Evolutionary conservation across 129 eudicot genomes (phyloP).

Genomic region (Centaurea solstitialis): DNA sequence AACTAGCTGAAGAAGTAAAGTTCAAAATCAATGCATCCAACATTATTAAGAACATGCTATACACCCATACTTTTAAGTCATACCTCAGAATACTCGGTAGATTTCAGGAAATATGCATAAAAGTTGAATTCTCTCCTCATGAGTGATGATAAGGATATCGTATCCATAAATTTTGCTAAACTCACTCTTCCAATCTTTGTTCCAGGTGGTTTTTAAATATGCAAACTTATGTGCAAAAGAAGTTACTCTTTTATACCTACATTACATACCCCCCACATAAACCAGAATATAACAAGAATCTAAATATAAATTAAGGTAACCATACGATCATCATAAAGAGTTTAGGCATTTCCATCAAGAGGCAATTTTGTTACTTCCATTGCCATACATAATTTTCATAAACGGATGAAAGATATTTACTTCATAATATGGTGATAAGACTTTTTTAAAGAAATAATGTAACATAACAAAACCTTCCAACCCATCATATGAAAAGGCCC

Average conservation of each 20-base stretch:
- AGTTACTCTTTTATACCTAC: not conserved
- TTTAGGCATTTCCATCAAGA: not conserved
- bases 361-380: not conserved
- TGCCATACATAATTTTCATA: not conserved
- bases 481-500: not conserved
- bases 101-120: not conserved
- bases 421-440: not conserved
- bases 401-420: not conserved
- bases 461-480: not conserved
- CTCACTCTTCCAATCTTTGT: too few species aligned
- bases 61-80: not conserved
- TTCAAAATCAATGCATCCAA: not conserved
- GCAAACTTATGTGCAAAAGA: not conserved
- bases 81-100: not conserved
- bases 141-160: too few species aligned
- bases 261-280: not conserved
- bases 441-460: not conserved
- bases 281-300: not conserved
- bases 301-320: too few species aligned
- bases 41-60: not conserved
- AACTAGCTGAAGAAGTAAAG: not conserved
- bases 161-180: too few species aligned
- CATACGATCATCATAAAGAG: not conserved
- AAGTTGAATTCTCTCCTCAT: not conserved
- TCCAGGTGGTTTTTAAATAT: too few species aligned